These are phyloP conservation scores for Cystofilobasidium bisporidii DNA, from an alignment of 768 basidiomycete species.

Conservation along the genomic window DNA sequence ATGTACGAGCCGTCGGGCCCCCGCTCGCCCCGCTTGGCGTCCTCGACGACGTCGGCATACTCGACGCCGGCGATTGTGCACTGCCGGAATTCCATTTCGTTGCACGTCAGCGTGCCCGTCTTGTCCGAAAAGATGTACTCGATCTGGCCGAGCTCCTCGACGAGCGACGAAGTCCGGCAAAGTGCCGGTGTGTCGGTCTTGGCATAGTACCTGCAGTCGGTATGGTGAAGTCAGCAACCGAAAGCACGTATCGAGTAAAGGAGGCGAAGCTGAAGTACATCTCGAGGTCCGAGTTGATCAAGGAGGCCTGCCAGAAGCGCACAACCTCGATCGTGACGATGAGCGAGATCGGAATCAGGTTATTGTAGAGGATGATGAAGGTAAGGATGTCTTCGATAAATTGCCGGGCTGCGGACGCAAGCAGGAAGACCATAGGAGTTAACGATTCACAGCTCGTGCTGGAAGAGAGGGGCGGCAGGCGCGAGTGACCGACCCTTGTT, in stretches of 20 bases:
- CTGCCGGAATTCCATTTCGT: conserved; percentile 78
- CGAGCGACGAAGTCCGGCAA: conserved; percentile 93
- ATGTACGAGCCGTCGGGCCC: conserved; percentile 49
- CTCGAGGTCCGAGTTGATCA: conserved; percentile 95
- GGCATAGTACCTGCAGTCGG: conserved; percentile 55
- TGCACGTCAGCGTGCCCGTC: conserved; percentile 75
- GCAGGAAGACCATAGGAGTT: background rate
- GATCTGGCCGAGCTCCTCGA: conserved; percentile 96
- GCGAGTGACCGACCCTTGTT: conserved; percentile 36
- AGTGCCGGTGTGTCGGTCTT: conserved; percentile 91
- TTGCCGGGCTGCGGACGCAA: conserved; percentile 49
- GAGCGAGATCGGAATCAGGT: conserved; percentile 95
- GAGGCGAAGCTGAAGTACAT: conserved; percentile 50
- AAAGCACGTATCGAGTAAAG: too few species aligned
- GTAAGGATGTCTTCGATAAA: conserved; percentile 95
- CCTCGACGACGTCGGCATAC: conserved; percentile 86
- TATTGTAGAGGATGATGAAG: conserved; percentile 98
- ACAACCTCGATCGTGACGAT: conserved; percentile 99
- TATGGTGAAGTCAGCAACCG: too few species aligned
- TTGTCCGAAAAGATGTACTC: conserved; percentile 70
- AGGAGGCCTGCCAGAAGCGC: conserved; percentile 92
- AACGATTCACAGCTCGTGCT: conserved; percentile 40
- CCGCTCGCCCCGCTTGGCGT: conserved; percentile 60
- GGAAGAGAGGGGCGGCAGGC: background rate
- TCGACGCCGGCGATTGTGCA: conserved; percentile 79